Percentiles rank a stretch among this genome's conserved stretches.
These are phyloP conservation scores for Leptosphaerulina australis DNA, from an alignment of 2,329 filamentous ascomycete species.

Conservation along the genomic window DNA sequence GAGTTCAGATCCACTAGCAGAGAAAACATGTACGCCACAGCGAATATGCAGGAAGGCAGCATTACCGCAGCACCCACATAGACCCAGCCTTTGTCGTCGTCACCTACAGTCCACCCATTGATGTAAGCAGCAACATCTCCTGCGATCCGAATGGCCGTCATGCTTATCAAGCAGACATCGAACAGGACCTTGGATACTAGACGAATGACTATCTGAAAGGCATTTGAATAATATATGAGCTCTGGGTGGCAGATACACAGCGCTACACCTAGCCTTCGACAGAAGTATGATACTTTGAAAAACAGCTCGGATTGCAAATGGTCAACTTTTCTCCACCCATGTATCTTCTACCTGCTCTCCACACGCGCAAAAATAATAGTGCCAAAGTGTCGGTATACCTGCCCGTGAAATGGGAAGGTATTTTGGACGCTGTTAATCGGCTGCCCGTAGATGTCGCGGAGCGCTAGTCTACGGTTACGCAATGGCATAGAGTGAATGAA, in stretches of 20 bases:
- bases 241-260: background rate
- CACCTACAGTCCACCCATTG: background rate
- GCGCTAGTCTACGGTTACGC: too few species aligned
- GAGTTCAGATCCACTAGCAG: background rate
- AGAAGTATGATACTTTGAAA: background rate
- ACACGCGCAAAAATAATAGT: background rate
- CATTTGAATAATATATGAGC: background rate
- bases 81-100: background rate
- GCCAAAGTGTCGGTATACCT: too few species aligned
- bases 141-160: background rate
- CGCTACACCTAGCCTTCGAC: background rate
- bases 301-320: background rate
- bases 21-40: conserved; percentile 2
- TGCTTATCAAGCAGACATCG: background rate
- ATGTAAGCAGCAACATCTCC: background rate
- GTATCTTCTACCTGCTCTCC: background rate
- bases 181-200: background rate
- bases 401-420: too few species aligned
- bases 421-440: too few species aligned
- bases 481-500: too few species aligned
- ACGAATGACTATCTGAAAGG: background rate
- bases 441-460: too few species aligned
- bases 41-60: background rate
- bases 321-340: background rate
- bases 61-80: conserved; percentile 1